Evolutionary conservation across 2,329 filamentous ascomycete genomes (phyloP).

Genomic region (Xylaria digitata): DNA sequence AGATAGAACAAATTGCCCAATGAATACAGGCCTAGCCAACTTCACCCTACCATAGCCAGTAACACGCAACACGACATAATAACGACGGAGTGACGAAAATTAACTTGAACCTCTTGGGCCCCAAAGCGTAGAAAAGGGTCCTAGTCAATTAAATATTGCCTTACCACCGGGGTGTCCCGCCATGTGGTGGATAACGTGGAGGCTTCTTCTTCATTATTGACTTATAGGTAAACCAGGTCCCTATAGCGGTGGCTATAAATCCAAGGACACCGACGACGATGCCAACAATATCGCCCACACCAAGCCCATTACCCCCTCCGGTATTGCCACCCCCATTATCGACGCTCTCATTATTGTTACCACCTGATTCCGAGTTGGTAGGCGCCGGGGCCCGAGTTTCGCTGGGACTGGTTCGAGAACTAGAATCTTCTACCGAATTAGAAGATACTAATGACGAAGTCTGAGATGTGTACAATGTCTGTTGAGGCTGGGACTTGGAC

Average conservation of each 20-base stretch:
- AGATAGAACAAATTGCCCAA: no score
- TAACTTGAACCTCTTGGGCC: no score
- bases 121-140: no score
- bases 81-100: no score
- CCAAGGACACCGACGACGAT: conserved; percentile 28
- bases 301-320: conserved; percentile 9
- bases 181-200: background rate
- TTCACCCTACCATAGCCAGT: no score
- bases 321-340: background rate
- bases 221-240: conserved; percentile 23
- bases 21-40: no score
- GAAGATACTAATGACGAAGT: conserved; percentile 16
- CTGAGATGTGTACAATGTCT: conserved; percentile 14
- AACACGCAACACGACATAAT: no score
- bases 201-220: conserved; percentile 18
- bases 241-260: conserved; percentile 27
- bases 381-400: conserved; percentile 12
- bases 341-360: background rate
- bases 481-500: conserved; percentile 12
- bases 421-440: conserved; percentile 26
- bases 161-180: no score
- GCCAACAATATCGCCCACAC: conserved; percentile 20
- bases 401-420: background rate
- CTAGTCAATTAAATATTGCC: no score
- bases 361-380: conserved; percentile 12